These are phyloP conservation scores for Adansonia digitata DNA, from an alignment of 345 rosid genomes.

Conservation along the genomic window DNA sequence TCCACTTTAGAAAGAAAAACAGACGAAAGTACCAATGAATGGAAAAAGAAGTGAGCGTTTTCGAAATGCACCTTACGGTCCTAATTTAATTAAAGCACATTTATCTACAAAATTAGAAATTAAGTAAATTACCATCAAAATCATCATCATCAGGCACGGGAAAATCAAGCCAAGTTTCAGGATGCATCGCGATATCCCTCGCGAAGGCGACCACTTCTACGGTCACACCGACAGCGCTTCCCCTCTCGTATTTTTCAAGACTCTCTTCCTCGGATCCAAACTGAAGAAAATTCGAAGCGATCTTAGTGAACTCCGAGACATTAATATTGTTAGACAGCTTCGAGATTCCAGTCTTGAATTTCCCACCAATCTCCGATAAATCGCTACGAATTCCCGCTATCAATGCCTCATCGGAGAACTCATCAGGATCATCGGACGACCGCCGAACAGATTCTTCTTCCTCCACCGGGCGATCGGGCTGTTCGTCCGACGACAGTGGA, in stretches of 20 bases:
- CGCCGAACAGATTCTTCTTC: conserved; percentile 8
- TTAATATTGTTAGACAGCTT: conserved; percentile 53
- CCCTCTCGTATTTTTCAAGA: conserved; percentile 37
- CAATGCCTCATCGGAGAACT: conserved; percentile 33
- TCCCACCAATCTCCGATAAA: conserved; percentile 65
- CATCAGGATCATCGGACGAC: conserved; percentile 19
- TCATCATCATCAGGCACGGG: conserved; percentile 64
- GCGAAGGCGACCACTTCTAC: conserved; percentile 82
- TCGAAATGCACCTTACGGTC: not conserved
- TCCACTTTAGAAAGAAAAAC: not conserved
- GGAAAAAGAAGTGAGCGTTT: not conserved
- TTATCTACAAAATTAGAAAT: not conserved
- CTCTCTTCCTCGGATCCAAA: conserved; percentile 50
- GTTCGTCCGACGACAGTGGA: not conserved
- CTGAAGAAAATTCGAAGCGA: conserved; percentile 55
- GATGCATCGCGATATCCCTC: conserved; percentile 84
- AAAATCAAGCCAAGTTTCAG: conserved; percentile 95
- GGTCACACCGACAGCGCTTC: conserved; percentile 62
- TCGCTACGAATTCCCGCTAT: conserved; percentile 62
- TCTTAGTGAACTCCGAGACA: conserved; percentile 66
- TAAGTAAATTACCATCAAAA: conserved; percentile 52
- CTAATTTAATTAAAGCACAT: not conserved
- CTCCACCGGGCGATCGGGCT: not conserved
- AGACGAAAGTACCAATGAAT: not conserved
- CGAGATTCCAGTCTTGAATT: conserved; percentile 59